Evolutionary conservation across 495 filamentous ascomycete genomes (phyloP), one percentile per base, ranked within the genome.

Genomic region (Astrocystis sublimbata): DNA sequence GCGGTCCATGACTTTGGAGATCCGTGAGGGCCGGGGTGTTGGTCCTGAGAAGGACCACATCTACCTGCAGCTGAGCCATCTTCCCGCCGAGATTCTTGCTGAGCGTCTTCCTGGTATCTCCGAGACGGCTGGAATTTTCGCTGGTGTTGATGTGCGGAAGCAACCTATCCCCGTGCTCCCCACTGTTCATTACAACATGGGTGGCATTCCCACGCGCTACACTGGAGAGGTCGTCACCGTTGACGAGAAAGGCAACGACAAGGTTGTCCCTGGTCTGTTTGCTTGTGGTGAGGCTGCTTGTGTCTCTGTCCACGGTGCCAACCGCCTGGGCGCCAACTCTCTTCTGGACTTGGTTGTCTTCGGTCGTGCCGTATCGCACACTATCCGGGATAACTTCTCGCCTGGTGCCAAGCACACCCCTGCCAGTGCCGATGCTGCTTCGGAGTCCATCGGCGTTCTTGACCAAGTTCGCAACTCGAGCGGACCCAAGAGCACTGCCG

Each of bases 141-240:
- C 93, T 36, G 93, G 93, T 75, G 93, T 98, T 69, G 94, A 98
- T 74, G 93, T 98, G 65, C 88, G 87, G 73, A 96, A 96, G 82
- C 89, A 96, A 77, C 93, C 93, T 65, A 98, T 98, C 70, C 93
- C 93, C 58, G 94, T 98, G 66, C 83, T 98, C 59, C 93, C 93
- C 51, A 98, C 93, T 46, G 94, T 96, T 70, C 94, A 98, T 83
- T 98, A 98, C 85, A 97, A 97, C 85, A 98, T 98, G 93, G 93
- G 93, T 76, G 93, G 93, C 82, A 96, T 97, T 70, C 93, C 93
- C 47, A 98, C 93, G 61, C 91, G 91, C 70, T 97, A 94, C 84
- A 97, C 91, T 61, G 93, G 93, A 75, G 92, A 98, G 78, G 93
- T 97, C 68, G 75, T 98, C 59, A 93, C 89, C 31, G 81, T 93